These are phyloP conservation scores for Cutaneotrichosporon cutaneum DNA, from an alignment of 1,284 basidiomycete species.

Conservation along the genomic window DNA sequence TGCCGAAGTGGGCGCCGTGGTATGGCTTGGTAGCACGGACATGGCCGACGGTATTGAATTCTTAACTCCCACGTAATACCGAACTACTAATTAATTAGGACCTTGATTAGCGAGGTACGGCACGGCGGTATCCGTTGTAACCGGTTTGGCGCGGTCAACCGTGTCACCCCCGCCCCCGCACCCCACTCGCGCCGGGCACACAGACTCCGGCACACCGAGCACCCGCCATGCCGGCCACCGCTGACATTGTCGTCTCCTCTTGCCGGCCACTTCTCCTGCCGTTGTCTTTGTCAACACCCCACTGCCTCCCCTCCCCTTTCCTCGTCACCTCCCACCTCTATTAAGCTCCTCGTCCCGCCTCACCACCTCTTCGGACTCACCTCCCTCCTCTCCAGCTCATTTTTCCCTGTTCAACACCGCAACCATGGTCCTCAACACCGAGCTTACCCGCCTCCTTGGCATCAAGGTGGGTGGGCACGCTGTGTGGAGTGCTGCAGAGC, in stretches of 20 bases:
- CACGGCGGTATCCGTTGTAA: background rate
- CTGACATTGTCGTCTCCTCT: background rate
- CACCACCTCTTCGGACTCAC: background rate
- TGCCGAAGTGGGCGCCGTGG: background rate
- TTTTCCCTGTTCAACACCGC: background rate
- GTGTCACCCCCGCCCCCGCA: too few species aligned
- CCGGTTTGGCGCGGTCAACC: background rate
- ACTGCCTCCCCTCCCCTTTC: background rate
- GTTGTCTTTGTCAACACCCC: background rate
- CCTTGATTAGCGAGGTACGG: background rate
- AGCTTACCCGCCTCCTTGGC: constrained; percentile 54
- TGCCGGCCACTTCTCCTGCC: background rate
- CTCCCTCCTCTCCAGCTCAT: background rate
- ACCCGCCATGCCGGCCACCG: too few species aligned
- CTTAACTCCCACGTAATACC: background rate
- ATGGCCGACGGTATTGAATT: background rate
- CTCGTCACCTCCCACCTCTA: background rate
- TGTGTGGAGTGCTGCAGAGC: background rate
- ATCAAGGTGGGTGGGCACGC: constrained; percentile 28
- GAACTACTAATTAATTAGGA: background rate
- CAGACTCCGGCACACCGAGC: too few species aligned
- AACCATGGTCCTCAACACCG: constrained; percentile 53
- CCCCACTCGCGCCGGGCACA: too few species aligned
- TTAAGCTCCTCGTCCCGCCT: background rate
- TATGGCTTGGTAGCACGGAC: background rate